Evolutionary conservation across 2,329 filamentous ascomycete genomes (phyloP).

Genomic region (Paracoccidioides lutzii): DNA sequence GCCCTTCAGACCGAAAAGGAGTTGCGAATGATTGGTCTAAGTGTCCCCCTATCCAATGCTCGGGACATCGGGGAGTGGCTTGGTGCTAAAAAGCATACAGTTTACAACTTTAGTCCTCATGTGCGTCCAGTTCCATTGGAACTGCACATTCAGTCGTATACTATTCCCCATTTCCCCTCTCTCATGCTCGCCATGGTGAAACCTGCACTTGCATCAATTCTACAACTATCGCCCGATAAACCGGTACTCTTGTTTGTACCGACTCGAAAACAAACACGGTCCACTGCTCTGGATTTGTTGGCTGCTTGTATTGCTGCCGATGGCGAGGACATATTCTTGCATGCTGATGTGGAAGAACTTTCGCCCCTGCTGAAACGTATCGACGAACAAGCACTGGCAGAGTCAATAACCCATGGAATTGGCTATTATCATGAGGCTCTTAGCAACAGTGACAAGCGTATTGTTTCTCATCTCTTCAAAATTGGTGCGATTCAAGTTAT

Average conservation of each 20-base stretch:
- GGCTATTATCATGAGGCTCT: conserved; percentile 96
- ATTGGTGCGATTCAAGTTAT: conserved; percentile 83
- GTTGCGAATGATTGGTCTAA: conserved; percentile 77
- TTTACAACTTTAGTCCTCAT: conserved; percentile 95
- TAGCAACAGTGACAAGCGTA: conserved; percentile 75
- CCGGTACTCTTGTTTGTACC: conserved; percentile 87
- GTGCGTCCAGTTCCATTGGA: conserved; percentile 81
- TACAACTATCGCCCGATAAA: conserved; percentile 77
- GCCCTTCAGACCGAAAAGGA: conserved; percentile 73
- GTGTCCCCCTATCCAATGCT: conserved; percentile 84
- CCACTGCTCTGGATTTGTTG: conserved; percentile 74
- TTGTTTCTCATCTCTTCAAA: conserved; percentile 82
- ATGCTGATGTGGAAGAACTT: conserved; percentile 71
- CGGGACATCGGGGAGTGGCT: conserved; percentile 96
- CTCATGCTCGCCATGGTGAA: conserved; percentile 98
- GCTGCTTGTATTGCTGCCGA: conserved; percentile 80
- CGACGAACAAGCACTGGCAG: conserved; percentile 73
- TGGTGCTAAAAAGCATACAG: conserved; percentile 92
- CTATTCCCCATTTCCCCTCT: conserved; percentile 91
- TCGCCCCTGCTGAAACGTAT: conserved; percentile 68
- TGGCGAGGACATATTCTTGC: conserved; percentile 85
- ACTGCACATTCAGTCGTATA: conserved; percentile 89
- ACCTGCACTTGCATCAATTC: conserved; percentile 77
- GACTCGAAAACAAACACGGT: conserved; percentile 80
- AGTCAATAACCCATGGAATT: conserved; percentile 84